These are phyloP conservation scores for Sideroxylon spinosum DNA, from an alignment of 179 eudicot species.

Conservation along the genomic window DNA sequence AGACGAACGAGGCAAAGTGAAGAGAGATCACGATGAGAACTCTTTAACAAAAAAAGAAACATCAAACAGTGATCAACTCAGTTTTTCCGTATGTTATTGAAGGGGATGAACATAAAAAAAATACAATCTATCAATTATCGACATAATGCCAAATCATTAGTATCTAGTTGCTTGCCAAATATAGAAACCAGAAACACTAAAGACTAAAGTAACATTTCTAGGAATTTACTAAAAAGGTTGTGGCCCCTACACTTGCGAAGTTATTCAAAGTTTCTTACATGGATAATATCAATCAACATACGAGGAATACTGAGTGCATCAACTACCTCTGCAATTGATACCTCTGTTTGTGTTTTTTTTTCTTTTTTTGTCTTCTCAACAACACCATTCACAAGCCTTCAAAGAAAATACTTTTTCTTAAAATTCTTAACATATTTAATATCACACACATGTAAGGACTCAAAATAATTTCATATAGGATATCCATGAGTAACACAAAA, in stretches of 20 bases:
- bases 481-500: too few species aligned
- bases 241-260: background rate
- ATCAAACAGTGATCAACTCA: background rate
- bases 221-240: too few species aligned
- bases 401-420: slow-evolving; percentile 16
- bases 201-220: too few species aligned
- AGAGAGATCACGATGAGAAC: slow-evolving; percentile 94
- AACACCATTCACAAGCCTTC: slow-evolving; percentile 81
- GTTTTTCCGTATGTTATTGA: background rate
- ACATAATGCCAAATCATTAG: background rate
- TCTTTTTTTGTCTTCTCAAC: slow-evolving; percentile 69
- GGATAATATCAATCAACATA: slow-evolving; percentile 87
- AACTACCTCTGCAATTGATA: slow-evolving; percentile 79
- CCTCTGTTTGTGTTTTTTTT: too few species aligned
- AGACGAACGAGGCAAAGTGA: slow-evolving; percentile 70
- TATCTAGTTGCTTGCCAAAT: slow-evolving; percentile 5
- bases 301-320: slow-evolving; percentile 63
- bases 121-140: background rate
- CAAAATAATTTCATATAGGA: too few species aligned
- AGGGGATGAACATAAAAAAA: background rate
- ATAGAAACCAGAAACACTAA: background rate
- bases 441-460: background rate
- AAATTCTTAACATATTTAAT: background rate
- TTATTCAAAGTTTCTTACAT: slow-evolving; percentile 39
- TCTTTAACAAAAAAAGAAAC: slow-evolving; percentile 49